These are phyloP conservation scores for Trypanosoma scelopori DNA, from an alignment of 208 protist species.

Conservation along the genomic window DNA sequence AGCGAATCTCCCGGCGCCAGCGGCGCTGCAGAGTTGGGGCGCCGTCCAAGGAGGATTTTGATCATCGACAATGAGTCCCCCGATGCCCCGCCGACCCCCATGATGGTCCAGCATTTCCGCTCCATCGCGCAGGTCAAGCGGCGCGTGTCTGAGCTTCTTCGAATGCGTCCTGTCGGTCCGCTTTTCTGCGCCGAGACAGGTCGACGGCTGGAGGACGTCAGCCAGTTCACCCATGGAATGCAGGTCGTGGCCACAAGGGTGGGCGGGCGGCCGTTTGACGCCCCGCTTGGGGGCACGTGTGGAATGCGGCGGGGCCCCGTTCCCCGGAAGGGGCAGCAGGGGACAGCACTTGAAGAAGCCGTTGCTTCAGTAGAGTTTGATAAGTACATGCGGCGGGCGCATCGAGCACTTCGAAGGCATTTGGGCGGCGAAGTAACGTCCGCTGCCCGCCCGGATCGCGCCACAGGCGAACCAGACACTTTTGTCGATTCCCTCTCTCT, in stretches of 20 bases:
- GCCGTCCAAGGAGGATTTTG: conserved; percentile 15
- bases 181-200: conserved; percentile 24
- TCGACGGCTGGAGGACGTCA: conserved; percentile 1
- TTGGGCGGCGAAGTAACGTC: neutral
- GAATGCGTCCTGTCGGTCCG: conserved; percentile 19
- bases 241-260: conserved; percentile 18
- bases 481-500: conserved; percentile 1
- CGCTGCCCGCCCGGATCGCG: neutral
- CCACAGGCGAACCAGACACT: neutral
- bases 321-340: neutral
- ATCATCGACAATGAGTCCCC: conserved; percentile 24
- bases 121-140: conserved; percentile 30
- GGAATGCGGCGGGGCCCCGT: neutral
- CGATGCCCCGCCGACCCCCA: conserved; percentile 4
- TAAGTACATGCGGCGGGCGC: conserved; percentile 27
- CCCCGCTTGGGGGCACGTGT: too few species aligned
- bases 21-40: neutral
- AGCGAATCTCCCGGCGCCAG: neutral
- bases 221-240: conserved; percentile 18
- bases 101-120: conserved; percentile 26
- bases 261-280: conserved; percentile 16
- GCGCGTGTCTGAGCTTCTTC: conserved; percentile 24
- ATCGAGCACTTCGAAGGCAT: conserved; percentile 13
- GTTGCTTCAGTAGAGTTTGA: conserved; percentile 3
- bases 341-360: neutral